phyloP scores from a whole-genome alignment of 176 grass and related monocot genomes.

The Echinochloa phyllopogon region DNA sequence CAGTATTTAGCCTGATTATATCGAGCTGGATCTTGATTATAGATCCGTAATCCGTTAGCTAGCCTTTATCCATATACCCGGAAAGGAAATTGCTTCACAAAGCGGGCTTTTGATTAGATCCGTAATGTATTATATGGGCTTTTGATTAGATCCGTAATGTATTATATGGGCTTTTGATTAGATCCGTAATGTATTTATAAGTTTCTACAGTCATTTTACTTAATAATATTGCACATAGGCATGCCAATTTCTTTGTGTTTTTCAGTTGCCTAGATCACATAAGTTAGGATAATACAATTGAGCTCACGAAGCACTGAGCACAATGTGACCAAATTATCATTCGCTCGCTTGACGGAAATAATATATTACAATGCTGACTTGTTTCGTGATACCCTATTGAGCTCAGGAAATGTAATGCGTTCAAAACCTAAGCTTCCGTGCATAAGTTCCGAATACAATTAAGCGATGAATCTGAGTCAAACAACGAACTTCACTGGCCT shows the following conservation, averaged over 20 bases:
- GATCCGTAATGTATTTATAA: too few relatives aligned
- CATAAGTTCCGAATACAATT: slow-evolving; percentile 29
- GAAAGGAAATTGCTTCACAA: neutral
- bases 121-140: too few relatives aligned
- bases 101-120: neutral
- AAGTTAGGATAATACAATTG: neutral
- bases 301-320: neutral
- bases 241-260: neutral
- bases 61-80: neutral
- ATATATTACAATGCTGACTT: slow-evolving; percentile 43
- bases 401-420: slow-evolving; percentile 23
- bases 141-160: too few relatives aligned
- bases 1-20: neutral
- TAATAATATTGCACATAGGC: neutral
- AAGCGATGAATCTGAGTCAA: slow-evolving; percentile 11
- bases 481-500: slow-evolving; percentile 30
- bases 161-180: too few relatives aligned
- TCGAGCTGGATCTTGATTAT: neutral
- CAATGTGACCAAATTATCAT: neutral
- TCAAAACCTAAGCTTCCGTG: slow-evolving; percentile 21
- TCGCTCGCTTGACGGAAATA: neutral
- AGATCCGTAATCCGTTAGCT: neutral
- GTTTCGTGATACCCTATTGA: slow-evolving; percentile 35
- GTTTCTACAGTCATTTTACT: neutral
- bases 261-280: neutral